Base-by-base conservation (phyloP, 2,329 filamentous ascomycete species). In the Fusarium poae region DNA sequence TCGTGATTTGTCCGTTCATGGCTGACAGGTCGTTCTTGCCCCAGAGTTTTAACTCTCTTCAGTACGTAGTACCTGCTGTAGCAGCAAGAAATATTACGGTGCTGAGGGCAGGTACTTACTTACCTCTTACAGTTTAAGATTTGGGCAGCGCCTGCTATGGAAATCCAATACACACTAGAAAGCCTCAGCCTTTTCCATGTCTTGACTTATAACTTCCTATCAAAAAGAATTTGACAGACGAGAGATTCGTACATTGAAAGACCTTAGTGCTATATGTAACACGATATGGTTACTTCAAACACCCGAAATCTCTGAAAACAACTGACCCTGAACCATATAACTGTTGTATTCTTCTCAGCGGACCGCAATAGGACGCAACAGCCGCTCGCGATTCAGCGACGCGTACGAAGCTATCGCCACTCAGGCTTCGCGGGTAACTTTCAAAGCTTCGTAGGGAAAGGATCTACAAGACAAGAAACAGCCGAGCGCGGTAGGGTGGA, bases 401-500 rank as follows among this genome's bases (percentile, higher is more conserved):
- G 49, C 63, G 56, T 56, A 62, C 44, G 62, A 62, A 61, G 61
- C 68, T 62, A 65, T 74, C 50, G 72, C 72, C 72, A 68, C 70
- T 52, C 49, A 53, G 49, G 69, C 54, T 58, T 54, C 58, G 56
- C 65, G 62, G 18, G 54, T 54, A 49, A 34, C 51, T 44, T 27
- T 54, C 30, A 21, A 48, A 7, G 39, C 50, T 58, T 52, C 48
- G 35, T 52, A 58, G 59, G 57, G 66, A 62, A 72, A 68, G 63
- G 70, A 66, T 73, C 59, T 57, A 37, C 54, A 35, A 59, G 52
- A 65, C 66, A 72, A 69, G 72, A 65, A 61, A 67, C 48, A 72
- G 61, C 65, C 65, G 65, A 71, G 65, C 11, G 68, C 55, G 67
- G 69, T 53, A 65, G 55, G 67, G 70, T 71, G 67, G 71, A 72